phyloP scores from a whole-genome alignment of 345 rosid species.

The Hibiscus mutabilis region DNA sequence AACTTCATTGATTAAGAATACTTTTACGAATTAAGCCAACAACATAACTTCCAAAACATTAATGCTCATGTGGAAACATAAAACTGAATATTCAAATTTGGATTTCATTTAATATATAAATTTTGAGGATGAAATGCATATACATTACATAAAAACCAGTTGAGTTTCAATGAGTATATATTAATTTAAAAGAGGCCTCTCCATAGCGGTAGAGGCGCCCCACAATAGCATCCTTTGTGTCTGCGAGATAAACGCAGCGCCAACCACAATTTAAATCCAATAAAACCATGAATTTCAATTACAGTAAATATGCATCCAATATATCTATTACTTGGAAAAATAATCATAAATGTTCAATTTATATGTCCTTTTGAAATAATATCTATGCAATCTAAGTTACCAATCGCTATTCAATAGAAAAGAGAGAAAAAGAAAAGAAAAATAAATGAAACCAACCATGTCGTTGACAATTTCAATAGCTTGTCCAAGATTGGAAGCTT shows the following conservation, averaged over 20 bases:
- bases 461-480: constrained; percentile 69
- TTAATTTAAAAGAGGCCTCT: too few species aligned
- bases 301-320: background rate
- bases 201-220: too few species aligned
- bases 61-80: background rate
- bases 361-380: background rate
- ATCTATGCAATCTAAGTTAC: too few species aligned
- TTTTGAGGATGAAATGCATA: background rate
- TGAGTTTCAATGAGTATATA: background rate
- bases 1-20: constrained; percentile 42
- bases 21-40: background rate
- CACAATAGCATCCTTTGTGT: too few species aligned
- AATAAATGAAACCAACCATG: constrained; percentile 46
- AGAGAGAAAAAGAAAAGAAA: background rate
- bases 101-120: background rate
- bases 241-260: too few species aligned
- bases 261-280: too few species aligned
- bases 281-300: background rate
- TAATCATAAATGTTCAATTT: background rate
- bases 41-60: constrained; percentile 1
- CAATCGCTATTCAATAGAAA: background rate
- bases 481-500: constrained; percentile 92
- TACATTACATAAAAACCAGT: background rate
- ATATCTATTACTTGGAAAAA: background rate
- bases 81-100: background rate